phyloP scores from a whole-genome alignment of 768 basidiomycete species.

The Leucocoprinus leucothites region DNA sequence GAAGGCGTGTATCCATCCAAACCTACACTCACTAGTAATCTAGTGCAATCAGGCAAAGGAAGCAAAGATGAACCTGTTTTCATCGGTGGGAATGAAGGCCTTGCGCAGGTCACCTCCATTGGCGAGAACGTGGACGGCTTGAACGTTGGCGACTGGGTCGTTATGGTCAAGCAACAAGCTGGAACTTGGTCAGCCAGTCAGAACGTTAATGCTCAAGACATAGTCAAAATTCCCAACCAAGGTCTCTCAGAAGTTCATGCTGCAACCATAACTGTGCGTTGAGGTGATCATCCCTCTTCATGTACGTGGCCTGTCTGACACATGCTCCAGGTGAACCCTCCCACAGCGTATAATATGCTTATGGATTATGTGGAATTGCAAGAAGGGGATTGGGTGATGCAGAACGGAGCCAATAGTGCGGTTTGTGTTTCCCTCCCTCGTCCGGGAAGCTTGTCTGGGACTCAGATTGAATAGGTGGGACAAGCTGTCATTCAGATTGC shows the following conservation, averaged over 20 bases:
- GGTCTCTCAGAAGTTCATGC: conserved; percentile 57
- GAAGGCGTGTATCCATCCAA: conserved; percentile 80
- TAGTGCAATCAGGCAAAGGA: conserved; percentile 30
- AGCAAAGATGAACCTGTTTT: conserved; percentile 38
- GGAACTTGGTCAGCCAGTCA: conserved; percentile 72
- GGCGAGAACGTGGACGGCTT: conserved; percentile 40
- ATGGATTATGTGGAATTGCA: conserved; percentile 61
- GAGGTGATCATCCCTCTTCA: background rate
- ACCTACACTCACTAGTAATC: conserved; percentile 37
- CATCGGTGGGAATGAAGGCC: conserved; percentile 75
- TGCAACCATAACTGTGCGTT: conserved; percentile 72
- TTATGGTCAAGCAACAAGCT: conserved; percentile 63
- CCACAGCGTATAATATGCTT: conserved; percentile 84
- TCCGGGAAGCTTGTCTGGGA: background rate
- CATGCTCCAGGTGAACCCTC: conserved; percentile 68
- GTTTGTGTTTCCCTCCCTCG: conserved; percentile 37
- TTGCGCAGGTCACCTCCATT: conserved; percentile 62
- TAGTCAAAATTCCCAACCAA: conserved; percentile 55
- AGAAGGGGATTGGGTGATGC: conserved; percentile 76
- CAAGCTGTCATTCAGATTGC: conserved; percentile 88
- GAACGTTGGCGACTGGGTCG: conserved; percentile 65
- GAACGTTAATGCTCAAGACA: conserved; percentile 51
- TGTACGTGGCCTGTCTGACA: background rate
- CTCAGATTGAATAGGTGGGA: conserved; percentile 51
- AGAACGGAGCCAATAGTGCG: conserved; percentile 85